Percentiles rank a stretch among this genome's conserved stretches.
Evolutionary conservation across 495 filamentous ascomycete genomes (phyloP).

Genomic region (Apiosordaria backusii): DNA sequence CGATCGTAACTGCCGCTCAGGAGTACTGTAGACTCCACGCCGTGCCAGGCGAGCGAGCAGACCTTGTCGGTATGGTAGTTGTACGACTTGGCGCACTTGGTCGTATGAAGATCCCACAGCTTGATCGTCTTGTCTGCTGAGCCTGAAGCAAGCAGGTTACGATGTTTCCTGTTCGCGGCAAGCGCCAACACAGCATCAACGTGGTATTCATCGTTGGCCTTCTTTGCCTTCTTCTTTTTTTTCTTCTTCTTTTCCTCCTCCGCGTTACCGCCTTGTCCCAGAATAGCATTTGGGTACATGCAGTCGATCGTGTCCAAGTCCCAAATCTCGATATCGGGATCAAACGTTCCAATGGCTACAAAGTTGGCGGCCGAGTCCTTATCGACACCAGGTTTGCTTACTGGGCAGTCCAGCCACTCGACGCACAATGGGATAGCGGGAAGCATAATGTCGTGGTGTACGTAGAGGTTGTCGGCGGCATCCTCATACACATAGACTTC

Average conservation of each 20-base stretch:
- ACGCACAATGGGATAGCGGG: constrained; percentile 92
- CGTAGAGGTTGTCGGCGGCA: constrained; percentile 88
- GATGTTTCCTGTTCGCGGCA: constrained; percentile 84
- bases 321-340: constrained; percentile 98
- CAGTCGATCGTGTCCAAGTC: constrained; percentile 91
- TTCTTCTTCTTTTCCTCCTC: constrained; percentile 64
- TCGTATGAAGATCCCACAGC: constrained; percentile 91
- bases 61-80: constrained; percentile 90
- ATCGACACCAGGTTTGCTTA: constrained; percentile 60
- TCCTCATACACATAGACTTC: constrained; percentile 99
- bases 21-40: constrained; percentile 77
- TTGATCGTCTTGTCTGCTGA: constrained; percentile 97
- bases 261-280: constrained; percentile 70
- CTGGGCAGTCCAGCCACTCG: constrained; percentile 90
- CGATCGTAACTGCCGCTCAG: constrained; percentile 93
- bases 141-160: constrained; percentile 91
- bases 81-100: constrained; percentile 93
- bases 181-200: constrained; percentile 90
- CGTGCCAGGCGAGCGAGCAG: constrained; percentile 92
- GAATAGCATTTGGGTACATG: constrained; percentile 96
- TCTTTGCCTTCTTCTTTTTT: constrained; percentile 79
- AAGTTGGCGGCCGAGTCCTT: constrained; percentile 72
- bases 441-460: constrained; percentile 99
- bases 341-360: constrained; percentile 92
- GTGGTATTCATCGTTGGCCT: constrained; percentile 87